Conservation (phyloP, 345 rosid species). For the Pugionium cornutum region DNA sequence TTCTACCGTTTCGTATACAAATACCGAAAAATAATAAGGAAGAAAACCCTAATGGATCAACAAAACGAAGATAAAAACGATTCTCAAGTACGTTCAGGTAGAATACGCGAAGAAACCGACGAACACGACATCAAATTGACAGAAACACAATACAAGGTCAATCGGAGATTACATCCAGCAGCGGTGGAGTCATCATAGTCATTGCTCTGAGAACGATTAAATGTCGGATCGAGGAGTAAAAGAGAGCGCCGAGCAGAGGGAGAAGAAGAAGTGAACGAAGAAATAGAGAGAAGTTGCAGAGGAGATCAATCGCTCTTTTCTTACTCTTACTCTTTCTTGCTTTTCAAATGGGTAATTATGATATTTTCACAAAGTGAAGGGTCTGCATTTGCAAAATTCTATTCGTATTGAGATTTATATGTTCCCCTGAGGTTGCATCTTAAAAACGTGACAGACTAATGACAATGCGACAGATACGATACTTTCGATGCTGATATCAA, state of each 20-base stretch:
- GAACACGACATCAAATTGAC: slow-evolving; percentile 30
- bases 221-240: slow-evolving; percentile 46
- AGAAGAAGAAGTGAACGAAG: slow-evolving; percentile 26
- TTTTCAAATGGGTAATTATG: slow-evolving; percentile 39
- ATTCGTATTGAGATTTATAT: no score
- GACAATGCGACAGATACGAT: no score
- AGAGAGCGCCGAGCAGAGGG: slow-evolving; percentile 15
- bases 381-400: not conserved
- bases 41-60: slow-evolving; percentile 36
- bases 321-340: slow-evolving; percentile 35
- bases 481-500: no score
- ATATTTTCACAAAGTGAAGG: slow-evolving; percentile 19
- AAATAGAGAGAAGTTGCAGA: slow-evolving; percentile 41
- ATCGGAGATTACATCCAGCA: slow-evolving; percentile 59
- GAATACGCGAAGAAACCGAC: slow-evolving; percentile 13
- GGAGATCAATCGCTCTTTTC: slow-evolving; percentile 28
- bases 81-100: slow-evolving; percentile 5
- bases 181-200: slow-evolving; percentile 87
- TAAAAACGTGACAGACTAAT: no score
- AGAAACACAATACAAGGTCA: slow-evolving; percentile 14
- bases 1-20: slow-evolving; percentile 17
- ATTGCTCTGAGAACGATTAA: slow-evolving; percentile 43
- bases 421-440: no score
- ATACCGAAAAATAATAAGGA: not conserved
- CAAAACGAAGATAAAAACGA: slow-evolving; percentile 10